Conservation (phyloP, 805 yeast genomes). For the Henningerozyma blattae region DNA sequence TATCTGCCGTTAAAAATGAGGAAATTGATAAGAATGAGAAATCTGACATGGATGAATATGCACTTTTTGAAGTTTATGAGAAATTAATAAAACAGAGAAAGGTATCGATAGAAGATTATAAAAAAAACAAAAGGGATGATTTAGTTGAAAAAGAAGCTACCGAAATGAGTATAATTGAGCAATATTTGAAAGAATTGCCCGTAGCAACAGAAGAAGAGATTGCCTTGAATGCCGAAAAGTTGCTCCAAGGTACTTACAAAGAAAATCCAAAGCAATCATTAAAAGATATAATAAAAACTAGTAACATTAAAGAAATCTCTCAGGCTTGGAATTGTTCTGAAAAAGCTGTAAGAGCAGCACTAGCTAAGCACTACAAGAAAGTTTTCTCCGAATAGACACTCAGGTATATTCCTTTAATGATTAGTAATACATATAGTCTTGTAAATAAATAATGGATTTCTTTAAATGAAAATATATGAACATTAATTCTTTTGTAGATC, state of each 20-base stretch:
- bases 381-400: too few species aligned
- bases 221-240: too few species aligned
- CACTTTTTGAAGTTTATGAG: conserved; percentile 26
- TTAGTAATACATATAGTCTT: too few species aligned
- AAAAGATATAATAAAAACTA: conserved; percentile 48
- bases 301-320: too few species aligned
- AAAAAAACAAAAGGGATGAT: conserved; percentile 35
- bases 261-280: background rate
- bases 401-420: too few species aligned
- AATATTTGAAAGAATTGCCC: conserved; percentile 31
- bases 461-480: too few species aligned
- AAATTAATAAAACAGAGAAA: conserved; percentile 38
- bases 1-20: conserved; percentile 33
- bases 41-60: conserved; percentile 24
- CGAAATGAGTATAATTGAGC: conserved; percentile 33
- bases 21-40: conserved; percentile 29
- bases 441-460: too few species aligned
- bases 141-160: conserved; percentile 39
- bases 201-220: conserved; percentile 37
- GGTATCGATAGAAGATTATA: conserved; percentile 38
- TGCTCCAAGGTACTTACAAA: background rate
- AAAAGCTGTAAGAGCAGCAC: too few species aligned
- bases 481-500: too few species aligned
- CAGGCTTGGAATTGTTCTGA: too few species aligned
- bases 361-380: too few species aligned